Conservation (phyloP, 352 stramenopile genomes). For the Phytophthora brassicae region DNA sequence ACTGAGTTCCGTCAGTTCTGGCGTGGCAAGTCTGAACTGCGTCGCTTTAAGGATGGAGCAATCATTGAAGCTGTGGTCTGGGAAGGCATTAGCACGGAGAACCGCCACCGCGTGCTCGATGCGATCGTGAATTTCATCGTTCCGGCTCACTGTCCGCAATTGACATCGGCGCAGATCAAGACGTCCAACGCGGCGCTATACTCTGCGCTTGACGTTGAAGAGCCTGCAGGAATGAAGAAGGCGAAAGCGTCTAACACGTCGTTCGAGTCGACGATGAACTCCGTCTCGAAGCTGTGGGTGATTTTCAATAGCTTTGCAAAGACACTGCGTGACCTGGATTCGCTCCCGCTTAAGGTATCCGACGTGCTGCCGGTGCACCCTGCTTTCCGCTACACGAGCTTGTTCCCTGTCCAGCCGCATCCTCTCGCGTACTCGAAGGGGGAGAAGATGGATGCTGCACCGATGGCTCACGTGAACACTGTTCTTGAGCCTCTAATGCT, state of each 20-base stretch:
- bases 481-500: slow-evolving; percentile 75
- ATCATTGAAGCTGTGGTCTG: slow-evolving; percentile 91
- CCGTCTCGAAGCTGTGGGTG: slow-evolving; percentile 71
- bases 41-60: slow-evolving; percentile 89
- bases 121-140: slow-evolving; percentile 79
- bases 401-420: slow-evolving; percentile 82
- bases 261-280: slow-evolving; percentile 79
- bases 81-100: slow-evolving; percentile 73
- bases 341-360: slow-evolving; percentile 84
- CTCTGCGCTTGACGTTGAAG: slow-evolving; percentile 63
- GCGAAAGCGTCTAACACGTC: slow-evolving; percentile 36
- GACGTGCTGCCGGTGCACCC: slow-evolving; percentile 80
- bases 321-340: slow-evolving; percentile 72
- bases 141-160: slow-evolving; percentile 60
- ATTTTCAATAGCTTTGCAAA: slow-evolving; percentile 85
- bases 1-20: slow-evolving; percentile 87
- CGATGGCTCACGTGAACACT: slow-evolving; percentile 67
- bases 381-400: slow-evolving; percentile 85
- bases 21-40: slow-evolving; percentile 86
- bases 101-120: slow-evolving; percentile 71
- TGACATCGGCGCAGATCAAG: slow-evolving; percentile 57
- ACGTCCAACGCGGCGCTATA: slow-evolving; percentile 79
- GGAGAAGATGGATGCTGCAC: slow-evolving; percentile 52
- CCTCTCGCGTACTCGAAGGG: slow-evolving; percentile 83
- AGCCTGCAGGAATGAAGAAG: slow-evolving; percentile 43